Evolutionary conservation across 2,329 filamentous ascomycete genomes (phyloP), one percentile per base, ranked within the genome.

Genomic region (Colletotrichum chrysophilum): DNA sequence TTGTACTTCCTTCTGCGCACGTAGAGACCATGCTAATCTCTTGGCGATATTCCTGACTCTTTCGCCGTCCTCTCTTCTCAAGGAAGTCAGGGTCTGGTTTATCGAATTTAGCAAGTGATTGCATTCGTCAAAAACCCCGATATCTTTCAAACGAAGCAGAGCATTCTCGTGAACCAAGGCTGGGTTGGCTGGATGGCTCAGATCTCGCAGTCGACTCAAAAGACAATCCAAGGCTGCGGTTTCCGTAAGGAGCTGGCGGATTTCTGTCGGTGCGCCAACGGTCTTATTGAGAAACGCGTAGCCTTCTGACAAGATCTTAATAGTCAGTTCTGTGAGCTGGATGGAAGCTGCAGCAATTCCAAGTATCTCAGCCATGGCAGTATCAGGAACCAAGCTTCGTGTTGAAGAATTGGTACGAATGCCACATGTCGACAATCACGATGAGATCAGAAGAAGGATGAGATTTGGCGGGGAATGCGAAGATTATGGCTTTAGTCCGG

Each of bases 331-430:
- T 43, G 38, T 43, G 0, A 43, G 18, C 0, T 43, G 38, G 8
- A 43, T 0, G 3, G 38, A 0, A 43, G 38, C 38, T 0, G 38
- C 38, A 0, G 38, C 38, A 0, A 43, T 43, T 0, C 38, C 38
- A 0, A 43, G 38, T 1, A 43, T 43, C 8, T 43, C 38, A 0
- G 38, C 38, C 38, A 43, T 43, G 38, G 16, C 16, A 18, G 38
- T 18, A 43, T 26, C 21, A 24, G 21, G 21, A 24, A 24, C 21
- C 21, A 24, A 24, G 21, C 21, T 24, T 24, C 21, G 21, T 24
- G 21, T 24, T 24, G 21, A 24, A 24, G 21, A 24, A 24, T 24
- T 24, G 21, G 21, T 24, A 24, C 21, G 21, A 24, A 24, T 24
- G 21, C 21, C 21, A 24, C 21, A 24, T 24, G 21, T 24, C 21